phyloP scores from a whole-genome alignment of 2,329 filamentous ascomycete species.

The Trichoderma gracile region DNA sequence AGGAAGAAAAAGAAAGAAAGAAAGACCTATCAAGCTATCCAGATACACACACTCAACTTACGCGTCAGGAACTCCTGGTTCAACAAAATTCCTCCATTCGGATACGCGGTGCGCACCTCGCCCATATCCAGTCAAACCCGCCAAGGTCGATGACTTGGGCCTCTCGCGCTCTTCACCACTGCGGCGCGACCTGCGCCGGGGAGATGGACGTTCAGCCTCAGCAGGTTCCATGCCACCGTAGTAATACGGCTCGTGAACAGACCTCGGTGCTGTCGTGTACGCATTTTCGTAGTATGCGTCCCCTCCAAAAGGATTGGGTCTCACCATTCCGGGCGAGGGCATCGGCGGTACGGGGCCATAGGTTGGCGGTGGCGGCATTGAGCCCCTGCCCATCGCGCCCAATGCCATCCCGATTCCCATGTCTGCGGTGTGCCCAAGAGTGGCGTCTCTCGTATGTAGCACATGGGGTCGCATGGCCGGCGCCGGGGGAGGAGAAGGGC shows the following conservation, averaged over 20 bases:
- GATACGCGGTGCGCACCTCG: constrained; percentile 50
- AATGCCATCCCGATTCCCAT: constrained; percentile 21
- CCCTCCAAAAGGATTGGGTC: constrained; percentile 28
- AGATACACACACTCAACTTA: neutral
- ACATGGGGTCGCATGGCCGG: constrained; percentile 30
- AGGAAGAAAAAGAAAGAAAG: too few relatives aligned
- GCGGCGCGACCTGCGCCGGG: constrained; percentile 34
- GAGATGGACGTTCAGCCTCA: constrained; percentile 35
- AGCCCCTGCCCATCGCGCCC: constrained; percentile 23
- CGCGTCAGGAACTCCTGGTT: constrained; percentile 46
- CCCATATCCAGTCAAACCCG: constrained; percentile 49
- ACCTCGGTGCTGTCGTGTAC: constrained; percentile 34
- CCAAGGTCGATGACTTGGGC: constrained; percentile 47
- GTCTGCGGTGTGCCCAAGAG: constrained; percentile 15
- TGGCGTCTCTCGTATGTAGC: constrained; percentile 12
- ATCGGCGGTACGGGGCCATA: constrained; percentile 36
- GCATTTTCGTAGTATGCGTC: constrained; percentile 41
- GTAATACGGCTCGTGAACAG: constrained; percentile 26
- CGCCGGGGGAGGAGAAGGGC: constrained; percentile 17
- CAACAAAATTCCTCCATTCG: constrained; percentile 52
- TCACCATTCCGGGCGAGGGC: constrained; percentile 38
- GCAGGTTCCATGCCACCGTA: constrained; percentile 16
- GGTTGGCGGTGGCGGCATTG: constrained; percentile 34
- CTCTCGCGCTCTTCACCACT: constrained; percentile 31
- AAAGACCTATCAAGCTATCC: too few relatives aligned